phyloP scores from a whole-genome alignment of 1,284 basidiomycete genomes.

The Phellinidium pouzarii region DNA sequence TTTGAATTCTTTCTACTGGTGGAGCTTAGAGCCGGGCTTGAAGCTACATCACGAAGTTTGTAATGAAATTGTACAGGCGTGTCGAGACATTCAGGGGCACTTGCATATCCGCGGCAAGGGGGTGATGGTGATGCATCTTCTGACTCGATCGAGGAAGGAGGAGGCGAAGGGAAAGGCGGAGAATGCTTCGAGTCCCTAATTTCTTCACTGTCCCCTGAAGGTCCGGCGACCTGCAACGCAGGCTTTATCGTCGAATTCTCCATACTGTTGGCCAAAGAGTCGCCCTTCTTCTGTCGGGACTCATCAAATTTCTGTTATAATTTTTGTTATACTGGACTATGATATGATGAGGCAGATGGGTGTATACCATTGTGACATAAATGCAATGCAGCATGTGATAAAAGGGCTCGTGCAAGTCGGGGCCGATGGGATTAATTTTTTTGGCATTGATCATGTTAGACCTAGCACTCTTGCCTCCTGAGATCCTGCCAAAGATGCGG shows the following conservation, averaged over 20 bases:
- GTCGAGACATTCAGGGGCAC: neutral
- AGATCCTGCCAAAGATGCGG: neutral
- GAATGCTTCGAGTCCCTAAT: neutral
- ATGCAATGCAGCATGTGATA: neutral
- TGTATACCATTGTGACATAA: neutral
- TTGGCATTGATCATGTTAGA: neutral
- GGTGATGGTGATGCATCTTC: too few relatives aligned
- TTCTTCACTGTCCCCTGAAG: too few relatives aligned
- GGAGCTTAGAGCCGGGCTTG: neutral
- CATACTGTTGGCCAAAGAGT: too few relatives aligned
- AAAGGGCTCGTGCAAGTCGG: neutral
- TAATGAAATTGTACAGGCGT: neutral
- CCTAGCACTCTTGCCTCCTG: neutral
- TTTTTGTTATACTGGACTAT: neutral
- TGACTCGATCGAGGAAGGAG: neutral
- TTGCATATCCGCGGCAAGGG: neutral
- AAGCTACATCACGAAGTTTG: neutral
- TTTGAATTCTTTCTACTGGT: neutral
- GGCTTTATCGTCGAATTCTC: too few relatives aligned
- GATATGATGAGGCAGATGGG: neutral
- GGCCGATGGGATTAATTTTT: neutral
- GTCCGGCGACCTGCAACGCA: too few relatives aligned
- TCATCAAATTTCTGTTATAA: too few relatives aligned
- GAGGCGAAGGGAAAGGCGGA: neutral
- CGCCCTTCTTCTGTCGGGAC: too few relatives aligned